phyloP scores from a whole-genome alignment of 495 filamentous ascomycete genomes.

The Collariella sp. region DNA sequence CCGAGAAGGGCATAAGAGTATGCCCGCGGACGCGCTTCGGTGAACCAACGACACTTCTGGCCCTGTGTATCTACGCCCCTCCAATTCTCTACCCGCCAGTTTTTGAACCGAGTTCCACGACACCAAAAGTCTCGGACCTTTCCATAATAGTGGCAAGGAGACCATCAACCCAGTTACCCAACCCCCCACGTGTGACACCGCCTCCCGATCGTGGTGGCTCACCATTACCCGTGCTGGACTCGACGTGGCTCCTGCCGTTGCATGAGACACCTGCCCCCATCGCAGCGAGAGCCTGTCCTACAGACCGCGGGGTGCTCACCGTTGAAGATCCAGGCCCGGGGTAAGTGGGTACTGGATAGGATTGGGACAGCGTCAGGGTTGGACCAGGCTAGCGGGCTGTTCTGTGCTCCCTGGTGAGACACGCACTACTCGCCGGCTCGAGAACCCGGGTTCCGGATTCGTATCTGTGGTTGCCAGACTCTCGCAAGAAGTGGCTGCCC shows the following conservation, averaged over 20 bases:
- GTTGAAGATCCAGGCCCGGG: neutral
- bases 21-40: no score
- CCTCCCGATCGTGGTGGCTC: constrained; percentile 1
- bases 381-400: neutral
- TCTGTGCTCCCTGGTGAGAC: constrained; percentile 17
- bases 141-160: neutral
- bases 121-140: neutral
- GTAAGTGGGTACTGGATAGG: neutral
- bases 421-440: constrained; percentile 15
- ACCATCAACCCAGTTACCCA: constrained; percentile 3
- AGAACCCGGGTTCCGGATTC: constrained; percentile 22
- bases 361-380: neutral
- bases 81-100: neutral
- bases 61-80: neutral
- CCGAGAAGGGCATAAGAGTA: no score
- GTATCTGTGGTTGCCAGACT: constrained; percentile 17
- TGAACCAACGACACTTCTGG: no score
- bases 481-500: constrained; percentile 11
- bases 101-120: neutral
- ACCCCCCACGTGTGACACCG: constrained; percentile 10
- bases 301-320: neutral
- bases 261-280: constrained; percentile 9
- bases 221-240: constrained; percentile 1
- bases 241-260: constrained; percentile 17
- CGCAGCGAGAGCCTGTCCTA: neutral